These are phyloP conservation scores for Onygena corvina DNA, from an alignment of 2,329 filamentous ascomycete species.

Conservation along the genomic window DNA sequence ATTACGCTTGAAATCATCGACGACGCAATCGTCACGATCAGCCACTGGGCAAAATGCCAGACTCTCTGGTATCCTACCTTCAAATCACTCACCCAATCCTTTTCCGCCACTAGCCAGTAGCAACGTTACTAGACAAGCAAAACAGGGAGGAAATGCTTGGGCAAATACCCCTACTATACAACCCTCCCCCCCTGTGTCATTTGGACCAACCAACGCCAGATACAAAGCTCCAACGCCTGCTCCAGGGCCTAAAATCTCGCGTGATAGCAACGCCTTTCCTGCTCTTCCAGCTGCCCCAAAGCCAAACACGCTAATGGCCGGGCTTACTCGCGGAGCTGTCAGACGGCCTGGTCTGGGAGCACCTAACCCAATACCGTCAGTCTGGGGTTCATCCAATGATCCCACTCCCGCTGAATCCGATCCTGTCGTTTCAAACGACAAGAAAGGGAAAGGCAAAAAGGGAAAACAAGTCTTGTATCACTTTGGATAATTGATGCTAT, in stretches of 20 bases:
- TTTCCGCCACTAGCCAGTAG: slow-evolving; percentile 35
- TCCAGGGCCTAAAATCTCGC: slow-evolving; percentile 19
- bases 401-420: slow-evolving; percentile 17
- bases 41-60: slow-evolving; percentile 48
- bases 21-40: slow-evolving; percentile 53
- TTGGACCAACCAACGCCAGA: slow-evolving; percentile 19
- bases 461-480: slow-evolving; percentile 30
- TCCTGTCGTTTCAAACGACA: slow-evolving; percentile 13
- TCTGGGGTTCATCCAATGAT: slow-evolving; percentile 26
- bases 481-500: slow-evolving; percentile 23
- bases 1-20: slow-evolving; percentile 56
- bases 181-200: slow-evolving; percentile 18
- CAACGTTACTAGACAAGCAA: slow-evolving; percentile 16
- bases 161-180: slow-evolving; percentile 18
- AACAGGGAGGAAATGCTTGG: slow-evolving; percentile 18
- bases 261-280: slow-evolving; percentile 57
- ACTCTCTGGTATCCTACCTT: slow-evolving; percentile 28
- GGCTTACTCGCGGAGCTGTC: slow-evolving; percentile 36
- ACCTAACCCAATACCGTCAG: slow-evolving; percentile 21
- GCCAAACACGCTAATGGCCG: slow-evolving; percentile 44
- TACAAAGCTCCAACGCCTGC: slow-evolving; percentile 21
- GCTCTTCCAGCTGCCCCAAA: slow-evolving; percentile 69
- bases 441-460: slow-evolving; percentile 16
- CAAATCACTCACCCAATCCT: slow-evolving; percentile 24
- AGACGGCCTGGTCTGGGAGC: slow-evolving; percentile 23